phyloP scores from a whole-genome alignment of 2,329 filamentous ascomycete species.

The Fusarium nodosum region DNA sequence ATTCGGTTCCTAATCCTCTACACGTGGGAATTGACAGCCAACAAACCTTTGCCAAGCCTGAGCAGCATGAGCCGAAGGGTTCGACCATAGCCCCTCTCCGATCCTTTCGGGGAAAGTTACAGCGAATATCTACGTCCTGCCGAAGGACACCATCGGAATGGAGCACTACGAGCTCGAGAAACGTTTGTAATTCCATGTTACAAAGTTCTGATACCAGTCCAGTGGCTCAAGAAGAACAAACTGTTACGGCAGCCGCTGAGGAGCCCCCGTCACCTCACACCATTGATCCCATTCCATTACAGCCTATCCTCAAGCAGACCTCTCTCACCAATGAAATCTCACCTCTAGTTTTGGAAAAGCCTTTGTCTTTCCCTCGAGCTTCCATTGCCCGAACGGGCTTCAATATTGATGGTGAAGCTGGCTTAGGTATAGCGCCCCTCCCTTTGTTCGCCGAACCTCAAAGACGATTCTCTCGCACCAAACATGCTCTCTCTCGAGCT shows the following conservation, averaged over 20 bases:
- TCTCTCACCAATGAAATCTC: conserved; percentile 28
- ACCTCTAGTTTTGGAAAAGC: conserved; percentile 25
- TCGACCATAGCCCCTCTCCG: conserved; percentile 9
- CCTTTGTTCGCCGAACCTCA: conserved; percentile 20
- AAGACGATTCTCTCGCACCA: conserved; percentile 11
- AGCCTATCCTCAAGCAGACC: conserved; percentile 19
- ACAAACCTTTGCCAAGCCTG: neutral
- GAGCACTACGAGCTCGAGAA: conserved; percentile 32
- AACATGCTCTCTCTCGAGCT: conserved; percentile 1
- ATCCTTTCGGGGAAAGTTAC: conserved; percentile 33
- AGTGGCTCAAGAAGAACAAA: conserved; percentile 4
- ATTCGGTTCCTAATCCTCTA: neutral
- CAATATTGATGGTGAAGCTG: conserved; percentile 46
- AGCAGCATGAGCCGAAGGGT: neutral
- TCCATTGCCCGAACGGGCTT: conserved; percentile 21
- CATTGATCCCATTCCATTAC: conserved; percentile 16
- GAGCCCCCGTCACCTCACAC: conserved; percentile 17
- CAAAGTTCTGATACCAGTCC: conserved; percentile 1
- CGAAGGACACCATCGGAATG: conserved; percentile 39
- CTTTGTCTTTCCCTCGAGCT: conserved; percentile 4
- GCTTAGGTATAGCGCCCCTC: conserved; percentile 3
- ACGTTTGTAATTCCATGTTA: neutral
- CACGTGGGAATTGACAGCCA: neutral
- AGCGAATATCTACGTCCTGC: conserved; percentile 41
- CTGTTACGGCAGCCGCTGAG: neutral